Evolutionary conservation across 2,329 filamentous ascomycete species (phyloP), one percentile per base, ranked within the genome.

Genomic region (Blastomyces gilchristii): DNA sequence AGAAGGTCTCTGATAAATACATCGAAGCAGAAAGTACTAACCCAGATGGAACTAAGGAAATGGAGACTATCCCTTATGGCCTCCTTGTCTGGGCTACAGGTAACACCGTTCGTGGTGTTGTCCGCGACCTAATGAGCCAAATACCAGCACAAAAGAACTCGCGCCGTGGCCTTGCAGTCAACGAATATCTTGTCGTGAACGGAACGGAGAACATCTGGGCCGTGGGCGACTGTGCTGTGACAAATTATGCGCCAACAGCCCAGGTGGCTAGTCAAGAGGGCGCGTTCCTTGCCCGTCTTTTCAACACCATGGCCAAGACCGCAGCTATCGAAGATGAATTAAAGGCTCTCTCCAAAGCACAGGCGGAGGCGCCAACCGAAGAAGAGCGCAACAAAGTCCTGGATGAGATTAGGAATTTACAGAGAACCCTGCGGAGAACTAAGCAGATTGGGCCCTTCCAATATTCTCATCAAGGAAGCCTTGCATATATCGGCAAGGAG

Each of bases 271-370:
- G 89, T 11, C 94, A 99, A 80, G 94, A 99, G 79, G 94, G 94
- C 73, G 87, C 85, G 72, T 99, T 97, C 85, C 84, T 99, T 47
- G 94, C 91, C 50, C 87, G 90, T 67, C 86, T 99, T 65, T 97
- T 99, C 83, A 99, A 99, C 83, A 95, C 94, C 78, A 96, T 97
- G 90, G 94, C 92, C 75, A 95, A 92, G 84, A 95, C 91, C 2
- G 88, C 96, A 72, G 80, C 83, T 60, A 86, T 97, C 67, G 91
- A 97, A 81, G 70, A 76, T 45, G 85, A 92, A 73, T 85, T 99
- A 63, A 81, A 84, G 66, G 79, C 86, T 62, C 85, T 97, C 22
- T 85, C 85, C 25, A 77, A 80, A 11, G 81, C 83, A 68, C 82
- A 83, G 71, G 85, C 87, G 71, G 82, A 87, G n/a, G 86, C 90